phyloP scores from a whole-genome alignment of 2,329 filamentous ascomycete species.

The Apiospora kogelbergensis region DNA sequence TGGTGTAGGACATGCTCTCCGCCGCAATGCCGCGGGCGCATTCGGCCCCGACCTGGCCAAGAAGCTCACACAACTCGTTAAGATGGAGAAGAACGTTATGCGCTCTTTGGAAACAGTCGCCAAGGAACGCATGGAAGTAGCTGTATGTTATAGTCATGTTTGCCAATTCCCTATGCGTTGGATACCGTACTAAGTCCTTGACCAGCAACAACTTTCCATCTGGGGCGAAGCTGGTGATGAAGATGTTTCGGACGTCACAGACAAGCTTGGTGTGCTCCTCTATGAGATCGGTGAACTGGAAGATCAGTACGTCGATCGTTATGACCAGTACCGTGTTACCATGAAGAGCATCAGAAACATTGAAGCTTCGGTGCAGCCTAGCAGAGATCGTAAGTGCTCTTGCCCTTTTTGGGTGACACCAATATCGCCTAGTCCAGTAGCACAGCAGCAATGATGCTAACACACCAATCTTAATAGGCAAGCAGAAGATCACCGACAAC shows the following conservation, averaged over 20 bases:
- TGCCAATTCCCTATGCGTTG: neutral
- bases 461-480: conserved; percentile 55
- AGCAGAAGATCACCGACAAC: conserved; percentile 98
- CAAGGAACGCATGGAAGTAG: conserved; percentile 96
- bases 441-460: conserved; percentile 17
- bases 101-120: conserved; percentile 94
- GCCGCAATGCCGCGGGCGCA: conserved; percentile 72
- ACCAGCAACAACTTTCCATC: conserved; percentile 94
- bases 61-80: conserved; percentile 96
- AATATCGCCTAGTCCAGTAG: neutral
- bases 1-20: conserved; percentile 62
- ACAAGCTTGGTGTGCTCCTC: conserved; percentile 96
- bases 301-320: conserved; percentile 97
- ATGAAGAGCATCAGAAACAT: conserved; percentile 99
- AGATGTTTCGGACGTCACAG: conserved; percentile 97
- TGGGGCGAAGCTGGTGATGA: conserved; percentile 97
- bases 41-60: conserved; percentile 88
- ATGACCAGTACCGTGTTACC: conserved; percentile 98
- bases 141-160: conserved; percentile 61
- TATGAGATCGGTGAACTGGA: conserved; percentile 99
- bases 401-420: neutral
- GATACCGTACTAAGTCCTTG: neutral
- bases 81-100: conserved; percentile 99
- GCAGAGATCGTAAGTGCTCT: conserved; percentile 77
- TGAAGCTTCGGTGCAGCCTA: conserved; percentile 96